Evolutionary conservation across 495 filamentous ascomycete genomes (phyloP).

Genomic region (Hypoxylon lenormandii): DNA sequence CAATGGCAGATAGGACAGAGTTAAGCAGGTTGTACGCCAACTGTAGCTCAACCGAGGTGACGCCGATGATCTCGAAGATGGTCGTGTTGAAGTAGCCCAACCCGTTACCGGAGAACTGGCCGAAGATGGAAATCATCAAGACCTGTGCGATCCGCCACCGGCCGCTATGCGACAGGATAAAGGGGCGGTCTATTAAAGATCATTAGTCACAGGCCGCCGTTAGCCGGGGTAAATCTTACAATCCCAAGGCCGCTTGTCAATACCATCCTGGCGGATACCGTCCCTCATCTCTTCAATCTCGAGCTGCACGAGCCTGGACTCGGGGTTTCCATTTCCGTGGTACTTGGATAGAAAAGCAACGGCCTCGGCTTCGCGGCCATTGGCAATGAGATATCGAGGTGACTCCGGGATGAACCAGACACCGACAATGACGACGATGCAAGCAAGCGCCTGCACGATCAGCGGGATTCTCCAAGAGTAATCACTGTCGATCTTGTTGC

Average conservation of each 20-base stretch:
- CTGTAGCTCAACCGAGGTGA: slow-evolving; percentile 53
- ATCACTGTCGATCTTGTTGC: slow-evolving; percentile 56
- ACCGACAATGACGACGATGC: slow-evolving; percentile 61
- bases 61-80: slow-evolving; percentile 52
- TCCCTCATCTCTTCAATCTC: slow-evolving; percentile 71
- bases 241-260: slow-evolving; percentile 64
- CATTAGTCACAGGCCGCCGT: slow-evolving; percentile 13
- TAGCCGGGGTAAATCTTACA: slow-evolving; percentile 44
- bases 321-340: slow-evolving; percentile 68
- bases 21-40: slow-evolving; percentile 63
- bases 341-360: slow-evolving; percentile 67
- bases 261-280: slow-evolving; percentile 66
- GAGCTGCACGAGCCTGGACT: slow-evolving; percentile 65
- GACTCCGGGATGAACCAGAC: slow-evolving; percentile 73
- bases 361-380: slow-evolving; percentile 65
- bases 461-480: slow-evolving; percentile 62
- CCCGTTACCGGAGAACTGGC: slow-evolving; percentile 65
- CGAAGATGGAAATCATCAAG: slow-evolving; percentile 65
- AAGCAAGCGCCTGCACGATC: slow-evolving; percentile 60
- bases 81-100: slow-evolving; percentile 51
- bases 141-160: slow-evolving; percentile 63
- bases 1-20: slow-evolving; percentile 59
- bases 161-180: slow-evolving; percentile 58
- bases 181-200: slow-evolving; percentile 54
- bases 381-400: slow-evolving; percentile 71